These are phyloP conservation scores for Heteromeles arbutifolia DNA, from an alignment of 306 rosid genomes.

Conservation along the genomic window DNA sequence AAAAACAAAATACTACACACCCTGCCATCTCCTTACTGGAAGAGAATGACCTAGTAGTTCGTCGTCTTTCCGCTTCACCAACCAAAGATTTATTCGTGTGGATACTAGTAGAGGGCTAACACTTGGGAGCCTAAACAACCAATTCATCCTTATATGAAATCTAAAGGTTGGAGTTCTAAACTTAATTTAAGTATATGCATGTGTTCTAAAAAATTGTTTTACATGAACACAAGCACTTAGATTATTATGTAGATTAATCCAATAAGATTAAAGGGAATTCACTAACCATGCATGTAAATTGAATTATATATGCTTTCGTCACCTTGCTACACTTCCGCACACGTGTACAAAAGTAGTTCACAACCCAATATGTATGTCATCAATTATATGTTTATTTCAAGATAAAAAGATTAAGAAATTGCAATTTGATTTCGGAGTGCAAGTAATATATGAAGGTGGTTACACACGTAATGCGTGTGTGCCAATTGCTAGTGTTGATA, in stretches of 20 bases:
- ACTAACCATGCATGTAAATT: background rate
- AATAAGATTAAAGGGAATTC: too few species aligned
- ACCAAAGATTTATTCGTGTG: background rate
- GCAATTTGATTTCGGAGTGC: too few species aligned
- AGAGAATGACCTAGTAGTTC: background rate
- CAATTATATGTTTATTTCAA: too few species aligned
- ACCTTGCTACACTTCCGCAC: too few species aligned
- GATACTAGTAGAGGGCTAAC: background rate
- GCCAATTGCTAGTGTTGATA: too few species aligned
- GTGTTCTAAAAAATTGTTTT: background rate
- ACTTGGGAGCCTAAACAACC: background rate
- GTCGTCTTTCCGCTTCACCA: background rate
- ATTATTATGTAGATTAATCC: too few species aligned
- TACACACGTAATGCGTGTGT: too few species aligned
- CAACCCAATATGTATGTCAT: too few species aligned
- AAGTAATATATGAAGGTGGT: too few species aligned
- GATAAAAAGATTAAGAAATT: too few species aligned
- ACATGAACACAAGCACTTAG: background rate
- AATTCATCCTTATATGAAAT: background rate
- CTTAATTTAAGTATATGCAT: background rate
- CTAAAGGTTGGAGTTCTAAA: background rate
- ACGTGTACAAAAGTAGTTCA: too few species aligned
- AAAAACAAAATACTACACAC: background rate
- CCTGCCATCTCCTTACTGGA: background rate
- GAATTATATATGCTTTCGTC: background rate